These are phyloP conservation scores for Pelargonium nanum DNA, from an alignment of 345 rosid species.

Conservation along the genomic window DNA sequence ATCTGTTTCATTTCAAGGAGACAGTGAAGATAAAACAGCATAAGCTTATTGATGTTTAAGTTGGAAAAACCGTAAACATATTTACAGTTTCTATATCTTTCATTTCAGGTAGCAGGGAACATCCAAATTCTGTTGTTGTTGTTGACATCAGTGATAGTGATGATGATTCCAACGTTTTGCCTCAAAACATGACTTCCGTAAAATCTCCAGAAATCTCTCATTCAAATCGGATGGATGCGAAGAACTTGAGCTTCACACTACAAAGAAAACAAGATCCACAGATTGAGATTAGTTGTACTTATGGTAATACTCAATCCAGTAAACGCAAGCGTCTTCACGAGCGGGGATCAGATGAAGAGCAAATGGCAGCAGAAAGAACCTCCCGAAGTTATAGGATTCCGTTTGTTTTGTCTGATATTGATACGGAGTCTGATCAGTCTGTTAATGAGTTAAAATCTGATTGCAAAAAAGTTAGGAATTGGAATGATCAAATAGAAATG, in stretches of 20 bases:
- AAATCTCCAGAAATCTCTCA: not conserved
- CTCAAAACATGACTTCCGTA: not conserved
- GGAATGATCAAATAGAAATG: not conserved
- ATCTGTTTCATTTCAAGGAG: too few relatives aligned
- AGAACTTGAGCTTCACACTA: too few relatives aligned
- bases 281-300: not conserved
- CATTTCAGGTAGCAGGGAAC: not conserved
- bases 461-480: not conserved
- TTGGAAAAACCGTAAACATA: too few relatives aligned
- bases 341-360: too few relatives aligned
- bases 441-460: not conserved
- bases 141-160: not conserved
- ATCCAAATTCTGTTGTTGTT: not conserved
- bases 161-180: not conserved
- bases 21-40: too few relatives aligned
- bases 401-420: not conserved
- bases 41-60: too few relatives aligned
- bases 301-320: not conserved
- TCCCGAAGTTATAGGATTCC: not conserved
- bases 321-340: not conserved
- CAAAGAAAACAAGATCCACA: conserved; percentile 8
- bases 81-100: not conserved
- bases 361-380: not conserved
- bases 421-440: not conserved
- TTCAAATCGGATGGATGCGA: not conserved